A percentile compares a stretch with the other conserved stretches of the same genome.
phyloP scores from a whole-genome alignment of 805 yeast genomes.

The Saturnispora bothae region DNA sequence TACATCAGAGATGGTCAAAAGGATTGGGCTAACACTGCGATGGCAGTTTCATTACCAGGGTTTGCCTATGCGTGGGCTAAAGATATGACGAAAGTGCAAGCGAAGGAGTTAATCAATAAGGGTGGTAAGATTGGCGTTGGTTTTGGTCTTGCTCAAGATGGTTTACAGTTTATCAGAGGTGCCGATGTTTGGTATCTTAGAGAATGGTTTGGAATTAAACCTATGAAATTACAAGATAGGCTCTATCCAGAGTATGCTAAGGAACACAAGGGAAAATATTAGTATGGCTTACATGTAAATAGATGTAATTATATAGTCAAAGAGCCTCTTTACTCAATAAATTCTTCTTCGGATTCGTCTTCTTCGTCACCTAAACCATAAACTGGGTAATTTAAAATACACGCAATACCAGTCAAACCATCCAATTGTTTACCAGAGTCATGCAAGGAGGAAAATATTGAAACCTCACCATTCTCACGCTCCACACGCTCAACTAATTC shows the following conservation, averaged over 20 bases:
- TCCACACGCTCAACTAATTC: slow-evolving; percentile 58
- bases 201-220: slow-evolving; percentile 21
- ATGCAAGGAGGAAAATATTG: slow-evolving; percentile 74
- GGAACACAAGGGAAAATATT: too few relatives aligned
- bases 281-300: too few relatives aligned
- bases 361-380: slow-evolving; percentile 62
- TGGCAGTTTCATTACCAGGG: slow-evolving; percentile 45
- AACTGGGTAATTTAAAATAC: slow-evolving; percentile 70
- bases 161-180: slow-evolving; percentile 44
- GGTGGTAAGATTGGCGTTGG: slow-evolving; percentile 51
- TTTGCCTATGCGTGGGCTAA: slow-evolving; percentile 37
- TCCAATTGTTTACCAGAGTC: slow-evolving; percentile 85
- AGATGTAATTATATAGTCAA: too few relatives aligned
- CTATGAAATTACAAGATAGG: slow-evolving; percentile 19
- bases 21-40: slow-evolving; percentile 55
- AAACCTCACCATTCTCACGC: slow-evolving; percentile 63
- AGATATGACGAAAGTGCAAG: slow-evolving; percentile 34
- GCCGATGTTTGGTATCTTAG: slow-evolving; percentile 57
- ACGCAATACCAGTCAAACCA: slow-evolving; percentile 86
- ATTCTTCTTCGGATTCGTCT: slow-evolving; percentile 15
- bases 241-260: slow-evolving; percentile 7
- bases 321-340: too few relatives aligned
- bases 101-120: slow-evolving; percentile 32
- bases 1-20: slow-evolving; percentile 30
- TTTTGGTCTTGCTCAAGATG: slow-evolving; percentile 61